Percentiles rank a stretch among this genome's conserved stretches.
Conservation (phyloP, 768 basidiomycete genomes). For the Leccinum arenicola region DNA sequence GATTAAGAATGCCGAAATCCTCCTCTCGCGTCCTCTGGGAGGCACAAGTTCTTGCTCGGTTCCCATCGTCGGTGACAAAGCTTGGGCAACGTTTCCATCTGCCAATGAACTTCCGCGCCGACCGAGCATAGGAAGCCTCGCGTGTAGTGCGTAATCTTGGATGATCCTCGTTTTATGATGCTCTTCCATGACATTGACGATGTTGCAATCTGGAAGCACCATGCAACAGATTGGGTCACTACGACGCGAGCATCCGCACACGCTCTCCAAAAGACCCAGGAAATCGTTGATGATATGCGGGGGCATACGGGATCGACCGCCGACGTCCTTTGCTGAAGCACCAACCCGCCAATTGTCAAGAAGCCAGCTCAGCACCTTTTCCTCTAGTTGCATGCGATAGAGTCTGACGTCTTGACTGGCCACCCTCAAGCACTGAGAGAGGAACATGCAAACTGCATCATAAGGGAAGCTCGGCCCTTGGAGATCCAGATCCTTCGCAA, state of each 20-base stretch:
- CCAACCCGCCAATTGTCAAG: slow-evolving; percentile 62
- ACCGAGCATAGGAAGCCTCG: slow-evolving; percentile 50
- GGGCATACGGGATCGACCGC: slow-evolving; percentile 43
- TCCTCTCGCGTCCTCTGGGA: slow-evolving; percentile 58
- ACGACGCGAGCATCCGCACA: slow-evolving; percentile 54
- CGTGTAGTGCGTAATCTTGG: slow-evolving; percentile 66
- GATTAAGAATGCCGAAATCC: slow-evolving; percentile 59
- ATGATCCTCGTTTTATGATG: slow-evolving; percentile 57
- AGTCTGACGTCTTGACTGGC: slow-evolving; percentile 80
- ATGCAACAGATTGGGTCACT: slow-evolving; percentile 46
- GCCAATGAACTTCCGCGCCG: slow-evolving; percentile 8
- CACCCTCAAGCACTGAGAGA: slow-evolving; percentile 63
- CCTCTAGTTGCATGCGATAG: slow-evolving; percentile 82
- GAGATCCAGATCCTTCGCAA: slow-evolving; percentile 81
- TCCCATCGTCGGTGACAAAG: slow-evolving; percentile 7
- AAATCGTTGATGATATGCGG: slow-evolving; percentile 59
- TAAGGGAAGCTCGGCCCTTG: slow-evolving; percentile 87
- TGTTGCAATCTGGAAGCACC: slow-evolving; percentile 66
- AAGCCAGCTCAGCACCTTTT: slow-evolving; percentile 83
- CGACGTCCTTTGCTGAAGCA: slow-evolving; percentile 37
- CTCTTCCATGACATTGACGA: slow-evolving; percentile 59
- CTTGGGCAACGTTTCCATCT: not conserved
- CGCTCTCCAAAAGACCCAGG: slow-evolving; percentile 56
- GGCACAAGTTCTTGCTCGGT: slow-evolving; percentile 36
- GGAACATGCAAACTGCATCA: slow-evolving; percentile 87